These are phyloP conservation scores for Rhodotorula graminis DNA, from an alignment of 768 basidiomycete genomes.

Conservation along the genomic window DNA sequence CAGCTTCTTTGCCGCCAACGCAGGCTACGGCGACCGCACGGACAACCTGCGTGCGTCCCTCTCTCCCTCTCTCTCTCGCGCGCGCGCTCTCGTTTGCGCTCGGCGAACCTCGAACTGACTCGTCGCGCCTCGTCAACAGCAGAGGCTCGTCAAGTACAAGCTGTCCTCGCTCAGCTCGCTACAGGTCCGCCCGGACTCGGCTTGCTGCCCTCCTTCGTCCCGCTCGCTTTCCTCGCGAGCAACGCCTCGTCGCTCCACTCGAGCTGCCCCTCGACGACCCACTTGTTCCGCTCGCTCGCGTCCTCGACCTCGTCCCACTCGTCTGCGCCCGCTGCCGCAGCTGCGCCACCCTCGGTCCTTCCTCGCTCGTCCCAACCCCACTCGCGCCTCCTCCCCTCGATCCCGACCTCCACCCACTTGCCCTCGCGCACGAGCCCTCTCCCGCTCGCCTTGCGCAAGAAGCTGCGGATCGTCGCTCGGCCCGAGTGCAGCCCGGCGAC, in stretches of 20 bases:
- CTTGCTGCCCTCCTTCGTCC: not conserved
- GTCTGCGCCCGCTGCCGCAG: too few relatives aligned
- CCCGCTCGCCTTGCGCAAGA: constrained; percentile 7
- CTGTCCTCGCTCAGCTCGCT: not conserved
- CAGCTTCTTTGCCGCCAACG: constrained; percentile 21
- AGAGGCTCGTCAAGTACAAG: too few relatives aligned
- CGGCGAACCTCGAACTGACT: not conserved
- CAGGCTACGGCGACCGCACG: constrained; percentile 23
- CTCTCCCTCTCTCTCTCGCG: too few relatives aligned
- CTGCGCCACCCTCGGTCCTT: not conserved
- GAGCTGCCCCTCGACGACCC: constrained; percentile 25
- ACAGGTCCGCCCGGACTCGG: not conserved
- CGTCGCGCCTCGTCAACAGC: too few relatives aligned
- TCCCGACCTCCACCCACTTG: constrained; percentile 12
- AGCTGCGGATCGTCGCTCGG: constrained; percentile 14
- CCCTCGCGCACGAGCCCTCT: not conserved
- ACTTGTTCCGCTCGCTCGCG: constrained; percentile 24
- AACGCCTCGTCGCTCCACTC: constrained; percentile 18
- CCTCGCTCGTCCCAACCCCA: constrained; percentile 24
- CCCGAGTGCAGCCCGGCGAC: constrained; percentile 29
- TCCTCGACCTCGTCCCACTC: constrained; percentile 29
- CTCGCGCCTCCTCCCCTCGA: constrained; percentile 7
- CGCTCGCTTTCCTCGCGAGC: not conserved
- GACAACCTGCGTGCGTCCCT: constrained; percentile 23
- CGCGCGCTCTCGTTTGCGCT: not conserved